Conservation (phyloP, 1,284 basidiomycete species). For the Microbotryum scabiosae region DNA sequence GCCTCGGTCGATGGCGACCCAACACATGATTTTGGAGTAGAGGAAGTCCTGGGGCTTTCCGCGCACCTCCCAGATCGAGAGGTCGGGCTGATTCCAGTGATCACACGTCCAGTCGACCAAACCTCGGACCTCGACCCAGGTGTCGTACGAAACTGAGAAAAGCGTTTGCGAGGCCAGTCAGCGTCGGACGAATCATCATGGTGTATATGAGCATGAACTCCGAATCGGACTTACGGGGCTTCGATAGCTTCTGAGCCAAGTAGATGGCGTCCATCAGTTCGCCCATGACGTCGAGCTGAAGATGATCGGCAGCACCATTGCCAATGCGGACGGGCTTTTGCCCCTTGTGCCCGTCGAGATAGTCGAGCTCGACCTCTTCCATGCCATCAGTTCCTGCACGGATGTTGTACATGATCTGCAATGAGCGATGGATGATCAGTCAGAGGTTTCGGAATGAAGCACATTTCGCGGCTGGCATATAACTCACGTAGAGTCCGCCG, state of each 20-base stretch:
- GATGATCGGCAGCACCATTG: constrained; percentile 56
- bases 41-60: constrained; percentile 68
- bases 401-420: constrained; percentile 56
- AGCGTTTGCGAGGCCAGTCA: not conserved
- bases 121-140: constrained; percentile 44
- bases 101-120: constrained; percentile 41
- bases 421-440: not conserved
- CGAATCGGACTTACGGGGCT: constrained; percentile 41
- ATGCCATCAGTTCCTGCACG: constrained; percentile 57
- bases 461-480: not conserved
- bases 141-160: constrained; percentile 20
- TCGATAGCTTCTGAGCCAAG: constrained; percentile 66
- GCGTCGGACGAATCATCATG: too few relatives aligned
- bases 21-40: constrained; percentile 62
- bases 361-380: constrained; percentile 25
- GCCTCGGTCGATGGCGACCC: constrained; percentile 77
- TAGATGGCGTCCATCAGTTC: constrained; percentile 82
- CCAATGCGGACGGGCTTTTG: constrained; percentile 42
- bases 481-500: constrained; percentile 53
- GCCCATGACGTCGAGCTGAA: constrained; percentile 87
- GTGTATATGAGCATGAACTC: not conserved
- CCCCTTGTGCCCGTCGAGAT: constrained; percentile 43
- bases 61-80: constrained; percentile 59
- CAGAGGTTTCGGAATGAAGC: too few relatives aligned
- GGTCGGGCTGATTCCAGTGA: constrained; percentile 37